Evolutionary conservation across 164 flowering plant species (phyloP), one percentile per base, ranked within the genome.

Genomic region (Cinnamomum chago): DNA sequence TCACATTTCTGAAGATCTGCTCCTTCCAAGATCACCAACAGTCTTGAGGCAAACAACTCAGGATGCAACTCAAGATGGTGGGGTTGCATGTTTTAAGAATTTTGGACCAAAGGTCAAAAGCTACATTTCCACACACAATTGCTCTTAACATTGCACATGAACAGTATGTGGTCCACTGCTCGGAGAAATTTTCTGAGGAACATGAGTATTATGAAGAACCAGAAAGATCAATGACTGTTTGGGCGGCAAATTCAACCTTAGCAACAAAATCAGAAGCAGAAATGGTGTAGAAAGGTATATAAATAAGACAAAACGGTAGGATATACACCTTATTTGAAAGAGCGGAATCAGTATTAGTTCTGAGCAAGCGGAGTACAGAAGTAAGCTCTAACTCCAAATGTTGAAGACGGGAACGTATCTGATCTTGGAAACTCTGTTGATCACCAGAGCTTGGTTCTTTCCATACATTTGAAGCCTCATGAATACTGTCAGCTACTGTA

Each of bases 301-400:
- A 13, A 2, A 24, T 64, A 50, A 50, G 10, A 67, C 22, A 25
- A 27, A 25, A 74, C 1, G 35, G 24, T 71, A 23, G 67, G 74
- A 72, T 58, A 72, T 72, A 58, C 66, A 86, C 88, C 85, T 84
- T 79, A 27, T 62, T 60, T 69, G 78, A 62, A 51, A 65, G 70
- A 77, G 66, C 25, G 65, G 72, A 17, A 70, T 73, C 81, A 58
- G 78, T 64, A 40, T 68, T 78, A 40, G 92, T 82, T 75, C 84
- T 87, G 58, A 92, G 76, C 10, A 76, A 69, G 58, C 50, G 78
- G 76, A 90, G 93, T n/a, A 82, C 88, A 72, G 95, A 83, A 52
- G 88, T 81, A 69, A 95, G 97, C 85, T 95, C 94, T 50, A 58
- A 66, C 79, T 93, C 86, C 69, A 95, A 78, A 68, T 82, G 76